Conservation (phyloP, 164 flowering plant genomes). For the Vitis riparia region DNA sequence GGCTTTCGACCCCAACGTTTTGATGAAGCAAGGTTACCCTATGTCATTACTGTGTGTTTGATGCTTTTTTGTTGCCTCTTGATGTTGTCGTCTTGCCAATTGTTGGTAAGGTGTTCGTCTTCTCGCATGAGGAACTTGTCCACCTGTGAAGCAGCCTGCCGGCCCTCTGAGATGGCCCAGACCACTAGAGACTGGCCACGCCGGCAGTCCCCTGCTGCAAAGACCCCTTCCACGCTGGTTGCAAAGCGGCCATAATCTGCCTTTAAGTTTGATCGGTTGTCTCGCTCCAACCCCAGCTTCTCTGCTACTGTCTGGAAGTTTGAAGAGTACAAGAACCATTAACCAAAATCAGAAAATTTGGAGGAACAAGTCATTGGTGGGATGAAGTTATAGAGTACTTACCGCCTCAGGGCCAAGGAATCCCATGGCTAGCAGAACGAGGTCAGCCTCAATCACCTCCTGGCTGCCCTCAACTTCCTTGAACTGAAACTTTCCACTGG, state of each 20-base stretch:
- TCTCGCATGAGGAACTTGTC: conserved; percentile 60
- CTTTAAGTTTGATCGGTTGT: conserved; percentile 82
- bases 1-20: too few relatives aligned
- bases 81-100: conserved; percentile 15
- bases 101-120: conserved; percentile 12
- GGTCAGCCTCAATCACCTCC: conserved; percentile 85
- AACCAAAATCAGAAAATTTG: not conserved
- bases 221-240: conserved; percentile 79
- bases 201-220: conserved; percentile 98
- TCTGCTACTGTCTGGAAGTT: conserved; percentile 70
- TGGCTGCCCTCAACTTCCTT: conserved; percentile 87
- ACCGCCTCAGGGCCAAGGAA: conserved; percentile 98
- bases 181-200: conserved; percentile 97
- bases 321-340: conserved; percentile 4
- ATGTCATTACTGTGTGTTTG: conserved; percentile 50
- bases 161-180: conserved; percentile 95
- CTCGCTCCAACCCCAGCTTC: conserved; percentile 70
- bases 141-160: conserved; percentile 91
- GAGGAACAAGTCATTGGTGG: not conserved
- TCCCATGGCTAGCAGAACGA: conserved; percentile 95
- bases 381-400: conserved; percentile 24
- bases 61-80: conserved; percentile 36
- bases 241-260: conserved; percentile 93
- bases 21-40: not conserved
- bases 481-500: conserved; percentile 74